phyloP scores from a whole-genome alignment of 768 basidiomycete genomes.

The Psilocybe tampanensis region DNA sequence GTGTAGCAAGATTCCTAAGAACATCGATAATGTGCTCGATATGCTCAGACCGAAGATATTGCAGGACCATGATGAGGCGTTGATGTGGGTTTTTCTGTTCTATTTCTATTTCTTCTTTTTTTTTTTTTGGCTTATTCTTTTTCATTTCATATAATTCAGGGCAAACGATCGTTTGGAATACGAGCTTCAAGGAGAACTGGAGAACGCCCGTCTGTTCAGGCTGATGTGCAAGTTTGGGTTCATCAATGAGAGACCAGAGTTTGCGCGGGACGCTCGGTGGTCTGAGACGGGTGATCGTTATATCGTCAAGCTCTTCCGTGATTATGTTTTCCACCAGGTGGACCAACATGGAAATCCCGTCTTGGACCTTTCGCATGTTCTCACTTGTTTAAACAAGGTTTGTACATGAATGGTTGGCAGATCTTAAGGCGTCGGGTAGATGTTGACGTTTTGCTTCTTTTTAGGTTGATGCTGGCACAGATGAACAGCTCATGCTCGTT shows the following conservation, averaged over 20 bases:
- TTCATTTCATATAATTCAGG: slow-evolving; percentile 37
- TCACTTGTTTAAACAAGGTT: slow-evolving; percentile 89
- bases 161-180: slow-evolving; percentile 80
- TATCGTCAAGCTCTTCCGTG: slow-evolving; percentile 96
- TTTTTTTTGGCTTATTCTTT: neutral
- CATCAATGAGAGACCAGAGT: slow-evolving; percentile 99
- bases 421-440: neutral
- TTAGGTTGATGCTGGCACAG: slow-evolving; percentile 90
- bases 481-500: slow-evolving; percentile 94
- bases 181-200: slow-evolving; percentile 86
- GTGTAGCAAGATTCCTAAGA: slow-evolving; percentile 75
- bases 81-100: slow-evolving; percentile 53
- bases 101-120: neutral
- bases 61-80: slow-evolving; percentile 84
- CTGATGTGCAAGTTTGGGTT: slow-evolving; percentile 94
- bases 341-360: slow-evolving; percentile 90
- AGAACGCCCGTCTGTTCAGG: slow-evolving; percentile 91
- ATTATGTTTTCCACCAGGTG: slow-evolving; percentile 97
- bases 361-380: slow-evolving; percentile 87
- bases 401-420: neutral
- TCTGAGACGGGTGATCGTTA: slow-evolving; percentile 98
- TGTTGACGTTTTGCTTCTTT: slow-evolving; percentile 32
- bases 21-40: slow-evolving; percentile 78
- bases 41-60: slow-evolving; percentile 72
- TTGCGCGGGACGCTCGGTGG: slow-evolving; percentile 95